Percentiles rank a stretch among this genome's conserved stretches.
Evolutionary conservation across 345 rosid genomes (phyloP).

Genomic region (Capsella bursapastoris): DNA sequence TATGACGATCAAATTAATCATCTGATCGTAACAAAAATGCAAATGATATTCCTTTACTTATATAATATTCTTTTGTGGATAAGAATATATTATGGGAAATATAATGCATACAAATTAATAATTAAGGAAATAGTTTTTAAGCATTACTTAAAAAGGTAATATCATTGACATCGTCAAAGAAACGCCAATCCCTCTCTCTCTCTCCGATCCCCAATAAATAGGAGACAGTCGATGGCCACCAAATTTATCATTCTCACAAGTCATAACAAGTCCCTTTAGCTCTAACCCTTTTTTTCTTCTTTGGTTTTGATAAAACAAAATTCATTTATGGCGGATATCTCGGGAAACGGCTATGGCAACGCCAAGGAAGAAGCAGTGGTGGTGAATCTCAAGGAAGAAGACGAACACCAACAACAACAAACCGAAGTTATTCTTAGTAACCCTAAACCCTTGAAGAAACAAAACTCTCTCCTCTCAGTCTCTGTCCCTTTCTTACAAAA

Average conservation of each 20-base stretch:
- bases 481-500: conserved; percentile 79
- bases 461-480: conserved; percentile 48
- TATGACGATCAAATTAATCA: neutral
- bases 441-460: conserved; percentile 37
- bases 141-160: conserved; percentile 6
- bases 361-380: conserved; percentile 49
- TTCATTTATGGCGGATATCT: conserved; percentile 54
- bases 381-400: conserved; percentile 54
- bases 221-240: conserved; percentile 19
- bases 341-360: conserved; percentile 24
- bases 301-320: neutral
- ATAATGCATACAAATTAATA: neutral
- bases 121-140: neutral
- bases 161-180: neutral
- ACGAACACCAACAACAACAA: conserved; percentile 31
- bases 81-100: neutral
- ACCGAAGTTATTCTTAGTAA: neutral
- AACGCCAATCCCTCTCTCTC: conserved; percentile 5
- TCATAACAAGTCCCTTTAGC: conserved; percentile 1
- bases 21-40: neutral
- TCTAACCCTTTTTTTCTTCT: neutral
- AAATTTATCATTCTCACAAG: conserved; percentile 15
- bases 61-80: neutral
- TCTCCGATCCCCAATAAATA: conserved; percentile 26
- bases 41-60: neutral